Evolutionary conservation across 1,139 yeast species (phyloP), one percentile per base, ranked within the genome.

Genomic region (Trichomonascaceae sp.): DNA sequence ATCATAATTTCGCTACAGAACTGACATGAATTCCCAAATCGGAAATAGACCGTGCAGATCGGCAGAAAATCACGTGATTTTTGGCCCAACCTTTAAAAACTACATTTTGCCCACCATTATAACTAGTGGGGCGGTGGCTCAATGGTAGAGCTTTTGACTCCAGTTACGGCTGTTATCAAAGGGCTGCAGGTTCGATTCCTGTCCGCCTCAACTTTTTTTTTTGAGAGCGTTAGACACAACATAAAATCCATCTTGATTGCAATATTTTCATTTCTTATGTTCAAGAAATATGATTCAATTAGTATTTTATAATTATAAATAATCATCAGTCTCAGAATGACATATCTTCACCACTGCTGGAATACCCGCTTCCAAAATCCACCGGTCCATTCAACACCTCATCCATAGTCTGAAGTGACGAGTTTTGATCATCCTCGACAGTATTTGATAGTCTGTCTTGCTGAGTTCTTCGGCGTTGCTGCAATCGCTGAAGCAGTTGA

Each of bases 141-240:
- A 84, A 83, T 83, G 89, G 90, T 82, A 84, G 89, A 84, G 89
- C 88, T 82, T 84, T 83, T 84, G 89, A 83, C 84, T 84, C 89
- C 90, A 84, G 79, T 73, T 53, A 30, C 47, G 22, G 64, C 62
- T 75, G 79, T 73, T 74, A 79, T 80, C 84, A 81, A 80, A 80
- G 79, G 85, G 84, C 77, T 80, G 84, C 84, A 80, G 84, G 85
- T 81, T 81, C 85, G 76, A 81, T 80, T 81, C 85, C 84, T 80
- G 84, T 80, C 83, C 82, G 83, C 78, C 78, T 79, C 83, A 58
- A 43, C 32, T 55, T 55, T 54, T 56, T 57, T 53, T 51, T 43
- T 27, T 2, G 1, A 39, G 43, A 20, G 17, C 24, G 24, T 49
- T 10, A 27, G n/a, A n/a, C n/a, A 27, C 39, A n/a, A 30, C 15